Base-by-base conservation (phyloP, 2,329 filamentous ascomycete species). In the Colletotrichum chrysophilum region DNA sequence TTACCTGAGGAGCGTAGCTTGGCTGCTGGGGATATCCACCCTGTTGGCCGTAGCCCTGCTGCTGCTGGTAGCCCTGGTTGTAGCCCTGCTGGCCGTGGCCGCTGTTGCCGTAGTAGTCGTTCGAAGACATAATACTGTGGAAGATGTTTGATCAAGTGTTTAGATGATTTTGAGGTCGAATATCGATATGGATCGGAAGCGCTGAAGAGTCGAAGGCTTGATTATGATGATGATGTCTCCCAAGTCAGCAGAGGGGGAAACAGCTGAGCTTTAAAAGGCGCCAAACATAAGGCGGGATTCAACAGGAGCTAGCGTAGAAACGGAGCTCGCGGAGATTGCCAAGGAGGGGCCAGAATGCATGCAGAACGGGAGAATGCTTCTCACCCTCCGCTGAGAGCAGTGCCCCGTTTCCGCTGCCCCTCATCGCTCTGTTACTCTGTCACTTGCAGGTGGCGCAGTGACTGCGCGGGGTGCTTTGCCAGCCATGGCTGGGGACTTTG, bases 81-180 rank as follows among this genome's bases (percentile, higher is more conserved):
- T 79, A 74, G 24, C 75, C 76, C 70, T 76, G 79, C 52, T 79
- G 77, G 28, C 56, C 56, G 56, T 61, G 28, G 24, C 77, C 71
- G 56, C 80, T 79, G 70, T 78, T 79, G 76, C 83, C 82, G 81
- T 86, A 86, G 77, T 85, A 86, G 56, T 85, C 84, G 71, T 84
- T 80, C 60, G 81, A 78, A 12, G 85, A 85, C 85, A 86, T 86
- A 32, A 4, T 78, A 70, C 18, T 56, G 21, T 62, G 4, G 12
- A 7, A 55, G 13, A 28, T 18, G 30, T 10, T 64, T 32, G 55
- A 1, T 14, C 0, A 7, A 14, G 6, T 13, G 6, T 30, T 56
- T 36, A 5, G 10, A 9, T 60, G 43, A 5, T 52, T 21, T 21
- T 8, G 24, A 21, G 18, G 18, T n/a, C 18, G 43, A 10, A 34